These are phyloP conservation scores for Fraxinus cuspidata DNA, from an alignment of 257 asterid species.

Conservation along the genomic window DNA sequence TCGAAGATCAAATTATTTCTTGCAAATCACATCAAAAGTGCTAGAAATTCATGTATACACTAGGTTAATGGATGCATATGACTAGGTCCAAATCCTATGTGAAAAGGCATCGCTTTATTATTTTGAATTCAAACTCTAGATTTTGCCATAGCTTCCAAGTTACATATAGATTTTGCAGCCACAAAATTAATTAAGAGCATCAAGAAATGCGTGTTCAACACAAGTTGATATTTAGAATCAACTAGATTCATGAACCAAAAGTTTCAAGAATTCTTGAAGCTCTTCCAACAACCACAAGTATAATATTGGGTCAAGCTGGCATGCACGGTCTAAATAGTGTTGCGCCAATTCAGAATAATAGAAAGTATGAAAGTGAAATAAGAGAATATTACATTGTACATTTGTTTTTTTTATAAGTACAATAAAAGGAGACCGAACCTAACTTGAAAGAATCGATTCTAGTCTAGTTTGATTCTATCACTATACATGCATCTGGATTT, in stretches of 20 bases:
- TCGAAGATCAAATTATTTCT: not conserved
- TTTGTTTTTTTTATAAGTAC: no score
- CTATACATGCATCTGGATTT: no score
- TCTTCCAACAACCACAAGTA: not conserved
- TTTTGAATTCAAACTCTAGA: slow-evolving; percentile 17
- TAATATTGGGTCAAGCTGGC: not conserved
- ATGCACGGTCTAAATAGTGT: not conserved
- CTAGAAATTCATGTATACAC: slow-evolving; percentile 1
- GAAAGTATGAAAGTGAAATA: not conserved
- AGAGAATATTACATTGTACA: no score
- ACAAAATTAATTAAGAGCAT: slow-evolving; percentile 20
- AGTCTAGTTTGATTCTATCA: no score
- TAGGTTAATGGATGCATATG: slow-evolving; percentile 12
- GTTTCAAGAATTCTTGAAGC: slow-evolving; percentile 9
- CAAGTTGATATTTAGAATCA: slow-evolving; percentile 14
- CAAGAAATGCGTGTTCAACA: slow-evolving; percentile 24
- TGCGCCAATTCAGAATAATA: not conserved
- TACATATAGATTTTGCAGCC: slow-evolving; percentile 4
- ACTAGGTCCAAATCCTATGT: not conserved
- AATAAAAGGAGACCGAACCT: no score
- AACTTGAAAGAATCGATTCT: no score
- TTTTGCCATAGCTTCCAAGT: not conserved
- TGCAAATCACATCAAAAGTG: not conserved
- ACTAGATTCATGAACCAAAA: slow-evolving; percentile 24
- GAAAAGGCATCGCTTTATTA: not conserved